Conservation (phyloP, 164 flowering plant species). For the Aristolochia fimbriata region DNA sequence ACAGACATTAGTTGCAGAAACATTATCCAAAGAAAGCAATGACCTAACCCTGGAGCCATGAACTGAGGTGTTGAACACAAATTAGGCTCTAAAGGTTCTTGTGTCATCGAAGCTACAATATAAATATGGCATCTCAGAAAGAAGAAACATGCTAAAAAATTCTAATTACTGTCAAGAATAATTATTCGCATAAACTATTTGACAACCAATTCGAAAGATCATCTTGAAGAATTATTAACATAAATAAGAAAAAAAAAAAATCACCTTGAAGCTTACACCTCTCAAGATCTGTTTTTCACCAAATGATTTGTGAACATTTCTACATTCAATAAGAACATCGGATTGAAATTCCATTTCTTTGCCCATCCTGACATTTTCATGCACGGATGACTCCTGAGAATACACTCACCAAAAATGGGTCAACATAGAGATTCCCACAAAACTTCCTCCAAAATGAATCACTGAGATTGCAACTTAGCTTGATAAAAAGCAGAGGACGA, state of each 20-base stretch:
- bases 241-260: neutral
- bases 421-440: too few relatives aligned
- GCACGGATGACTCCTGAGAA: constrained; percentile 29
- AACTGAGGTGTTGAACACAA: too few relatives aligned
- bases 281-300: constrained; percentile 84
- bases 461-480: neutral
- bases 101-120: too few relatives aligned
- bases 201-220: neutral
- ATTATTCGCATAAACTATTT: too few relatives aligned
- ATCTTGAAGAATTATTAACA: neutral
- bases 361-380: constrained; percentile 11
- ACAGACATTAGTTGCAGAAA: too few relatives aligned
- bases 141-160: too few relatives aligned
- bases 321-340: constrained; percentile 82
- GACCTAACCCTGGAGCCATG: too few relatives aligned
- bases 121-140: too few relatives aligned
- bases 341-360: constrained; percentile 34
- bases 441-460: constrained; percentile 1
- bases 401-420: neutral
- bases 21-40: too few relatives aligned
- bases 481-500: too few relatives aligned
- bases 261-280: constrained; percentile 97
- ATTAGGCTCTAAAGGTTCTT: too few relatives aligned
- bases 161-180: too few relatives aligned
- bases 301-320: constrained; percentile 82